Conservation (phyloP, 2,329 filamentous ascomycete species). For the Aspergillus tanneri region DNA sequence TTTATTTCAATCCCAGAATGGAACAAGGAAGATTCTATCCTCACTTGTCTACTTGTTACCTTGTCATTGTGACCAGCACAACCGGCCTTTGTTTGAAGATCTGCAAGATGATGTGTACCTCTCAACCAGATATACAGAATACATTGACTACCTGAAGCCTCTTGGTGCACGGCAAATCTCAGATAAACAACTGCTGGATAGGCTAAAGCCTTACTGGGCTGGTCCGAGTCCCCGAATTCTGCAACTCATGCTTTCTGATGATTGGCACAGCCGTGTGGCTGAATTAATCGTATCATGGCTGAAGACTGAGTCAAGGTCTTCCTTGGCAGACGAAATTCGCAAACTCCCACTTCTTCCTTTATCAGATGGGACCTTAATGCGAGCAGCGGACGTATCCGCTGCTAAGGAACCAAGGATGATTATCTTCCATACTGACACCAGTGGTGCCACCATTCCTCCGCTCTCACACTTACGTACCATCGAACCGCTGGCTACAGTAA, state of each 20-base stretch:
- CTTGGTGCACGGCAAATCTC: conserved; percentile 7
- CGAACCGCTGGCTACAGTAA: too few species aligned
- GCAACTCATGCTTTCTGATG: neutral
- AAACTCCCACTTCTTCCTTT: neutral
- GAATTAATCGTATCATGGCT: conserved; percentile 2
- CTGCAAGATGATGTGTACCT: conserved; percentile 3
- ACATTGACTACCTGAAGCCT: neutral
- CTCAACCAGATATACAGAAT: conserved; percentile 5
- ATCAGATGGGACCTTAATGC: neutral
- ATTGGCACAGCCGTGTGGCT: conserved; percentile 1
- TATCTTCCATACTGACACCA: too few species aligned
- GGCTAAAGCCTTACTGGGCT: neutral
- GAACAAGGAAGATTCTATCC: neutral
- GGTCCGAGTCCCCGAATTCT: neutral
- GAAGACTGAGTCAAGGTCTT: neutral
- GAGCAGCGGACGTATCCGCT: too few species aligned
- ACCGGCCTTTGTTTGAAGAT: conserved; percentile 1
- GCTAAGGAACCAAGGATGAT: too few species aligned
- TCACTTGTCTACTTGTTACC: conserved; percentile 7
- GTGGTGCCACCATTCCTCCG: too few species aligned
- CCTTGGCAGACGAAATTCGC: neutral
- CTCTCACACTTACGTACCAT: too few species aligned
- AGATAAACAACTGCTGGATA: neutral
- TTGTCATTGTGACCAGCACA: neutral
- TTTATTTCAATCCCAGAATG: conserved; percentile 4